Evolutionary conservation across 202 grass and related monocot genomes (phyloP).

Genomic region (Setaria viridis): DNA sequence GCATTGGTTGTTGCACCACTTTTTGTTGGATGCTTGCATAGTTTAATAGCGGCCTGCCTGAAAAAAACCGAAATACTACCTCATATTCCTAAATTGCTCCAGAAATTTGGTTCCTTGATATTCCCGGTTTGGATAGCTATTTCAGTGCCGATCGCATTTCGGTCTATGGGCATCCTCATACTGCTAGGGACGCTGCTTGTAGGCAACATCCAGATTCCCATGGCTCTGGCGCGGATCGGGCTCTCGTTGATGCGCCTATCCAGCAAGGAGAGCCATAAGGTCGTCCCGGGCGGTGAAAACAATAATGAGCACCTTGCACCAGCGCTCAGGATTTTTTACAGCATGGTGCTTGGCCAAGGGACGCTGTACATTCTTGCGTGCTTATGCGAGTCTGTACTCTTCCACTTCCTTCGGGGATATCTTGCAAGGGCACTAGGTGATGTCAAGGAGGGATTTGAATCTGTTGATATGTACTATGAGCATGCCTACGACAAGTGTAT

Average conservation of each 20-base stretch:
- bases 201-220: conserved; percentile 22
- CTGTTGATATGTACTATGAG: conserved; percentile 12
- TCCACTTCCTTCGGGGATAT: not conserved
- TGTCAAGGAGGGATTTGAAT: not conserved
- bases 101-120: not conserved
- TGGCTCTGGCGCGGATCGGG: not conserved
- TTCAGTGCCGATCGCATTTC: not conserved
- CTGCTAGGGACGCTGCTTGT: not conserved
- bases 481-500: conserved; percentile 17
- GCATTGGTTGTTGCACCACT: not conserved
- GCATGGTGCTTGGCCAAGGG: conserved; percentile 30
- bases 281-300: not conserved
- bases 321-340: conserved; percentile 6
- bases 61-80: not conserved
- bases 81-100: not conserved
- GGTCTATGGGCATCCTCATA: not conserved
- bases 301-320: not conserved
- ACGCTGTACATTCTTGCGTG: not conserved
- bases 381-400: not conserved
- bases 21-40: conserved; percentile 8
- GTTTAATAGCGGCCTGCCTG: not conserved
- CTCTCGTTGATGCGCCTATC: not conserved
- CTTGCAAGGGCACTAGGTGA: not conserved
- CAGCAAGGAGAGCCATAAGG: not conserved
- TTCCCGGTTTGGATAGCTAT: conserved; percentile 9